These are phyloP conservation scores for Yamadazyma atmosphaerica DNA, from an alignment of 1,139 yeast species.

Conservation along the genomic window DNA sequence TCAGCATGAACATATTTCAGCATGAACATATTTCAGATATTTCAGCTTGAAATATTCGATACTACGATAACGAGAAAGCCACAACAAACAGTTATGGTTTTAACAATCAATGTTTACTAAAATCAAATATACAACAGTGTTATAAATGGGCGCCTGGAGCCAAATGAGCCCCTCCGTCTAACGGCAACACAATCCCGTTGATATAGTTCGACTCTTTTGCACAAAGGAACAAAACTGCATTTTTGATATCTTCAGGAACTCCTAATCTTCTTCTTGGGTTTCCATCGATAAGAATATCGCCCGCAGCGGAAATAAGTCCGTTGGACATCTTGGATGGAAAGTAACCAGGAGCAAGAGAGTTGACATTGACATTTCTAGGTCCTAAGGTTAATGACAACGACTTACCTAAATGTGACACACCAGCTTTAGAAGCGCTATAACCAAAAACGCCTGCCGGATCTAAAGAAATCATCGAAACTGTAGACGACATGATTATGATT, in stretches of 20 bases:
- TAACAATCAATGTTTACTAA: no score
- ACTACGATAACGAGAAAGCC: no score
- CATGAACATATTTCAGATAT: no score
- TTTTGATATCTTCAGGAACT: constrained; percentile 57
- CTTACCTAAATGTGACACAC: constrained; percentile 69
- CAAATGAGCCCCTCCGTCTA: constrained; percentile 66
- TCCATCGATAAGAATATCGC: constrained; percentile 45
- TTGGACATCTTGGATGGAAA: constrained; percentile 78
- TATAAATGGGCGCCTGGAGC: constrained; percentile 20
- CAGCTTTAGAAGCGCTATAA: constrained; percentile 76
- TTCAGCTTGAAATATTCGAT: no score
- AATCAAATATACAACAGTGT: no score
- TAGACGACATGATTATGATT: constrained; percentile 67
- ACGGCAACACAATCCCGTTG: constrained; percentile 71
- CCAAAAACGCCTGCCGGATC: constrained; percentile 64
- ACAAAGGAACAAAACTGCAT: constrained; percentile 58
- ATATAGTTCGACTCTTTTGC: constrained; percentile 61
- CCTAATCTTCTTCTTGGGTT: constrained; percentile 74
- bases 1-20: neutral
- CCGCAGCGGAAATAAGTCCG: constrained; percentile 58
- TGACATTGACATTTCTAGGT: constrained; percentile 65
- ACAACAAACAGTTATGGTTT: neutral
- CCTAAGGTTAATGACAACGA: constrained; percentile 64
- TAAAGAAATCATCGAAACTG: constrained; percentile 46
- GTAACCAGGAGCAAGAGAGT: constrained; percentile 75